Conservation (phyloP, 352 stramenopile species). For the Thalassiosira mediterranea region DNA sequence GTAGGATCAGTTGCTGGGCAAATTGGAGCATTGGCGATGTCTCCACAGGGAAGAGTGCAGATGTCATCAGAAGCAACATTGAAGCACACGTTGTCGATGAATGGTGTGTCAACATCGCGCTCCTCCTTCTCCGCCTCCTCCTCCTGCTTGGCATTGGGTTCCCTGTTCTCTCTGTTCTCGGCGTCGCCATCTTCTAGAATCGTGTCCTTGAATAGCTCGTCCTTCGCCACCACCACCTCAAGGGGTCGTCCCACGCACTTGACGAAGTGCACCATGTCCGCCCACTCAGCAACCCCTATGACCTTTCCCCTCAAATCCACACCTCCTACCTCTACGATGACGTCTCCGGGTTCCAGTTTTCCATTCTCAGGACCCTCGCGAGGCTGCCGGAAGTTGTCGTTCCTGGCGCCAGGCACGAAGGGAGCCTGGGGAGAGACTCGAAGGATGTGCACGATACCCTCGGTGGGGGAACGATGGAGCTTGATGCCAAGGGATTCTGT, state of each 20-base stretch:
- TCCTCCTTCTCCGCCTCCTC: slow-evolving; percentile 5
- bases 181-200: background rate
- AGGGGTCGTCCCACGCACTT: slow-evolving; percentile 75
- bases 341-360: slow-evolving; percentile 58
- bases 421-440: slow-evolving; percentile 50
- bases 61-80: slow-evolving; percentile 21
- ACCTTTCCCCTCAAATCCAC: slow-evolving; percentile 75
- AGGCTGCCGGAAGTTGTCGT: slow-evolving; percentile 26
- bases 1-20: too few relatives aligned
- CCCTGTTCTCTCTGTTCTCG: background rate
- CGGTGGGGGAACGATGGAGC: slow-evolving; percentile 67
- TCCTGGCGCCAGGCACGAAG: slow-evolving; percentile 37
- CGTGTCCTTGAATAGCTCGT: slow-evolving; percentile 34
- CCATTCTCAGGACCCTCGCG: slow-evolving; percentile 15
- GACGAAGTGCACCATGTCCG: slow-evolving; percentile 80
- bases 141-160: background rate
- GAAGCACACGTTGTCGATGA: slow-evolving; percentile 15
- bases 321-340: slow-evolving; percentile 74
- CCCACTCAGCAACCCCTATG: slow-evolving; percentile 77
- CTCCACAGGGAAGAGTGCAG: slow-evolving; percentile 19
- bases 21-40: too few relatives aligned
- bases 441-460: slow-evolving; percentile 79
- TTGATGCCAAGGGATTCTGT: slow-evolving; percentile 76
- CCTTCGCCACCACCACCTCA: slow-evolving; percentile 66
- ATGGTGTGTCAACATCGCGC: background rate